These are phyloP conservation scores for Suhomyces pyralidae DNA, from an alignment of 805 yeast genomes.

Conservation along the genomic window DNA sequence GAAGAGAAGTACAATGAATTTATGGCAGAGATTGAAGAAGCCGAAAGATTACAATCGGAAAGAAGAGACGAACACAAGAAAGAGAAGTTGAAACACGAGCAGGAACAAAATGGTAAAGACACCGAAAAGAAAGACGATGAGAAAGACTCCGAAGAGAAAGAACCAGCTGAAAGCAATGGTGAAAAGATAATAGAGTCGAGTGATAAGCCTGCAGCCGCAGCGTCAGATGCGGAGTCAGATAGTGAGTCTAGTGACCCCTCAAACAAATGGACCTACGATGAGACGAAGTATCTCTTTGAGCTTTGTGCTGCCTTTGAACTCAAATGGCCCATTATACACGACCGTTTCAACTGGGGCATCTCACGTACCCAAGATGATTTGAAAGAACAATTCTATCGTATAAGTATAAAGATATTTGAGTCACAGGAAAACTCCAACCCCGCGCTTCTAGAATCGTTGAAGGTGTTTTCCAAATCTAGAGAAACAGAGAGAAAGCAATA, in stretches of 20 bases:
- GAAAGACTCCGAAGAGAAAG: background rate
- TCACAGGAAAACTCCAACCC: conserved; percentile 42
- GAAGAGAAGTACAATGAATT: conserved; percentile 57
- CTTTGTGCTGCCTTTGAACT: conserved; percentile 60
- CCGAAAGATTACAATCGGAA: conserved; percentile 13
- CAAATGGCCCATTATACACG: conserved; percentile 65
- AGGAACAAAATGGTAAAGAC: conserved; percentile 9
- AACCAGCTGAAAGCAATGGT: background rate
- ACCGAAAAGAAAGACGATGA: conserved; percentile 5
- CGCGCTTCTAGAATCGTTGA: conserved; percentile 56
- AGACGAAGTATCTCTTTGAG: conserved; percentile 75
- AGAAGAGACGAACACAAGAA: conserved; percentile 13
- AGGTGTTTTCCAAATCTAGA: conserved; percentile 60
- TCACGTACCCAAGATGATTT: conserved; percentile 68
- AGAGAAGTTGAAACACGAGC: conserved; percentile 3
- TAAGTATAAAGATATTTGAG: conserved; percentile 49
- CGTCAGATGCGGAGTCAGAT: conserved; percentile 16
- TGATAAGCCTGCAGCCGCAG: background rate
- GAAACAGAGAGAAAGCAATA: conserved; percentile 82
- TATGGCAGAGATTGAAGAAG: conserved; percentile 41
- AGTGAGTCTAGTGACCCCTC: conserved; percentile 36
- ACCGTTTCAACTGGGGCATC: conserved; percentile 44
- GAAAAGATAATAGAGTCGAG: background rate
- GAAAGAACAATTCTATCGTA: conserved; percentile 74
- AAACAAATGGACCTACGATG: conserved; percentile 66